Percentiles rank a stretch among this genome's conserved stretches.
Evolutionary conservation across 1,284 basidiomycete genomes (phyloP).

Genomic region (Ustilago nuda): DNA sequence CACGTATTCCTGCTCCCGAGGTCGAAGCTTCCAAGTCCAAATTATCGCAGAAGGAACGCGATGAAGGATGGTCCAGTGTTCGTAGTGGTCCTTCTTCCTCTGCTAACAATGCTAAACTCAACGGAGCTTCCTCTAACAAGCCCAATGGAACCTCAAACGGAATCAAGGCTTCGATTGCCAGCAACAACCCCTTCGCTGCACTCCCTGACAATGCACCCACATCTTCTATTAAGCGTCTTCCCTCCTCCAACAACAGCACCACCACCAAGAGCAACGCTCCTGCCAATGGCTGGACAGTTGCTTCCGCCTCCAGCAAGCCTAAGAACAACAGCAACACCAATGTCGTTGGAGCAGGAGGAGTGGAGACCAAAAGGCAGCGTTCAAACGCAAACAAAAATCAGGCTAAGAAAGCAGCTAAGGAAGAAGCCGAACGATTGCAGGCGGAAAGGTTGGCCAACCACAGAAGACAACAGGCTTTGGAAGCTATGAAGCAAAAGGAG

Average conservation of each 20-base stretch:
- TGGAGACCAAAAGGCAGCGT: slow-evolving; percentile 59
- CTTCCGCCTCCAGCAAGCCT: slow-evolving; percentile 12
- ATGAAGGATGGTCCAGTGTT: slow-evolving; percentile 50
- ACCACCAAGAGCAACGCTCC: not conserved
- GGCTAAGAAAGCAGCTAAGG: slow-evolving; percentile 58
- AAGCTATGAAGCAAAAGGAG: slow-evolving; percentile 31
- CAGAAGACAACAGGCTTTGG: slow-evolving; percentile 43
- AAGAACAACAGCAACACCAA: slow-evolving; percentile 1
- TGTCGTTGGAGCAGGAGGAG: not conserved
- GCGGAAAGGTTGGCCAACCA: slow-evolving; percentile 56
- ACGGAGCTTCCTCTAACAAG: slow-evolving; percentile 5
- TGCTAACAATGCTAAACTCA: slow-evolving; percentile 13
- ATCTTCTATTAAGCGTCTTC: slow-evolving; percentile 24
- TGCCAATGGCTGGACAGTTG: slow-evolving; percentile 24
- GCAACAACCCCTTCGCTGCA: slow-evolving; percentile 51
- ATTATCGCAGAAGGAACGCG: slow-evolving; percentile 30
- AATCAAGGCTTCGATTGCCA: slow-evolving; percentile 29
- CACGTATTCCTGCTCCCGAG: slow-evolving; percentile 37
- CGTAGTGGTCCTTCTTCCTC: slow-evolving; percentile 25
- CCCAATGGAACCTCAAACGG: slow-evolving; percentile 7
- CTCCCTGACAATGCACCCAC: slow-evolving; percentile 46
- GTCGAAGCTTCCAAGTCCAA: slow-evolving; percentile 13
- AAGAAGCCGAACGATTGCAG: slow-evolving; percentile 53
- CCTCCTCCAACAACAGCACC: slow-evolving; percentile 10
- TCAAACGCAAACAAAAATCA: slow-evolving; percentile 57